A percentile compares a stretch with the other conserved stretches of the same genome.
These are phyloP conservation scores for Fusarium beomiforme DNA, from an alignment of 2,329 filamentous ascomycete species.

Conservation along the genomic window DNA sequence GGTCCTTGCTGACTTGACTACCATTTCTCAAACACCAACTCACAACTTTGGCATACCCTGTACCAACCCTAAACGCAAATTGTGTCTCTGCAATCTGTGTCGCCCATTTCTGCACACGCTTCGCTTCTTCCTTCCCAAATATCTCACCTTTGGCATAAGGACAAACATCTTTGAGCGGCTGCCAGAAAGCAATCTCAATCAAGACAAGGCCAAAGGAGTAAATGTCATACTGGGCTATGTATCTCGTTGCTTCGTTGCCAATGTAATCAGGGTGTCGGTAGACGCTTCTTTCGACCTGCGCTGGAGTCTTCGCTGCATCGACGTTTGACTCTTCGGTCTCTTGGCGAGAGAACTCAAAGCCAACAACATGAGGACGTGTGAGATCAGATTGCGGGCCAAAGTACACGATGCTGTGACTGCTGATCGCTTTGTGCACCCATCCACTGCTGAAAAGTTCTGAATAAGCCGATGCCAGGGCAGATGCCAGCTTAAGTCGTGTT, in stretches of 20 bases:
- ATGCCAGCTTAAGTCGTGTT: not conserved
- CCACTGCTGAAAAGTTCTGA: not conserved
- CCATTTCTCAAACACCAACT: not conserved
- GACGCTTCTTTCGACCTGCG: not conserved
- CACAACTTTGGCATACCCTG: not conserved
- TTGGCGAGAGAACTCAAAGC: not conserved
- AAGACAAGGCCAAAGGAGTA: not conserved
- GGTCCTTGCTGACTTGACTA: rapidly evolving
- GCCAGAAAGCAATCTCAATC: not conserved
- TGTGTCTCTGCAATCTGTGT: rapidly evolving
- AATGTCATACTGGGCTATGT: not conserved
- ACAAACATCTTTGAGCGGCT: not conserved
- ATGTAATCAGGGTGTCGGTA: not conserved
- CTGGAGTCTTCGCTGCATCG: not conserved
- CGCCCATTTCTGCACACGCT: not conserved
- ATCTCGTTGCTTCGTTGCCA: not conserved
- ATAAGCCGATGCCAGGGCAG: not conserved
- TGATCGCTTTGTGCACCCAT: not conserved
- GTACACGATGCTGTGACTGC: not conserved
- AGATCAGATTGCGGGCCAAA: not conserved
- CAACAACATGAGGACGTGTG: not conserved
- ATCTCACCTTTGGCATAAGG: rapidly evolving
- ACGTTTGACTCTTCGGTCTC: not conserved
- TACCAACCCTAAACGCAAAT: not conserved
- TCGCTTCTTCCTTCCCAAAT: not conserved